Conservation (phyloP, 2,329 filamentous ascomycete genomes). For the Cylindrodendrum hubeiense region DNA sequence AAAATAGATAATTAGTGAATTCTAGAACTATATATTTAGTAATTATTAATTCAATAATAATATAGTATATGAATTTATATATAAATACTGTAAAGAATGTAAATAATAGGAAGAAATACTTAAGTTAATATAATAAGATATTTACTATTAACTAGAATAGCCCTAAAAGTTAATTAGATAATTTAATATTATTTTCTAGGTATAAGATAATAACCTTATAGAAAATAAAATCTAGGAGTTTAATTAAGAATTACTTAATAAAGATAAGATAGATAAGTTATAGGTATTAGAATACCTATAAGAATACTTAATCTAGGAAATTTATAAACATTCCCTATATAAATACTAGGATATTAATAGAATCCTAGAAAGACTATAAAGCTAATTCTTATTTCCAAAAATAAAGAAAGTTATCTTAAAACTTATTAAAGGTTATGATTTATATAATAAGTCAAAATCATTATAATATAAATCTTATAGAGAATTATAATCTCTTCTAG, state of each 20-base stretch:
- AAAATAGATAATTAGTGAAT: too few species aligned
- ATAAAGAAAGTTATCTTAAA: constrained; percentile 8
- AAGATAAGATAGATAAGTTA: not conserved
- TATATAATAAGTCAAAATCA: constrained; percentile 7
- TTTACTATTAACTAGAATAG: too few species aligned
- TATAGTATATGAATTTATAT: too few species aligned
- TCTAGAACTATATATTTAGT: too few species aligned
- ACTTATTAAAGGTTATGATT: constrained; percentile 17
- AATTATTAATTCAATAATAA: too few species aligned
- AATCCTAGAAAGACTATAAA: constrained; percentile 15
- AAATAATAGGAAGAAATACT: too few species aligned
- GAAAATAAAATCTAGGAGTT: not conserved
- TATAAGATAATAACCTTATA: not conserved
- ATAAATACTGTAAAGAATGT: too few species aligned
- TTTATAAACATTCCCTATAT: constrained; percentile 19
- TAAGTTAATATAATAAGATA: too few species aligned
- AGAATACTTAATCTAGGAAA: constrained; percentile 18
- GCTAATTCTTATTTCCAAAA: constrained; percentile 12
- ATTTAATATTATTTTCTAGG: not conserved
- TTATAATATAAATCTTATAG: constrained; percentile 23
- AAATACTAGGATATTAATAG: constrained; percentile 24
- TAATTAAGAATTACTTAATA: not conserved
- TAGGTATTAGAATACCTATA: constrained; percentile 4
- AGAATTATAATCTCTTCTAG: constrained; percentile 19
- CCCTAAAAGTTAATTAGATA: not conserved